phyloP scores from a whole-genome alignment of 805 yeast genomes.

The Candida lessepsii region DNA sequence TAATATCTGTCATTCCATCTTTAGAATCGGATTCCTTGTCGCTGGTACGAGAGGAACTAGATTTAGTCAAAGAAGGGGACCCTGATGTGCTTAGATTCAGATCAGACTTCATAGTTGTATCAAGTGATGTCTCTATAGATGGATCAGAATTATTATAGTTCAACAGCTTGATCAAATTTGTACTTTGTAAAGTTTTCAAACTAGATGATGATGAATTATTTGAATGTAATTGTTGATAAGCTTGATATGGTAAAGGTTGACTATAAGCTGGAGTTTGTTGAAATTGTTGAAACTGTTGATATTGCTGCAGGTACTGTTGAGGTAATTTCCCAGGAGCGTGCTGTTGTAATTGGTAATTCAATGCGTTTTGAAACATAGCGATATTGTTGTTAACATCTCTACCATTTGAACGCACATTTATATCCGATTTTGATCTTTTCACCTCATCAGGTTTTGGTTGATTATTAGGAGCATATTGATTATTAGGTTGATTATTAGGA shows the following conservation, averaged over 20 bases:
- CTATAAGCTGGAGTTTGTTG: slow-evolving; percentile 7
- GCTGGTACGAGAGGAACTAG: slow-evolving; percentile 16
- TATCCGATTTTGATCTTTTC: slow-evolving; percentile 12
- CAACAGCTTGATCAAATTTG: slow-evolving; percentile 11
- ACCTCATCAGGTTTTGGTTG: slow-evolving; percentile 1
- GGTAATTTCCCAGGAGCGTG: slow-evolving; percentile 16
- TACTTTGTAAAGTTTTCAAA: slow-evolving; percentile 16
- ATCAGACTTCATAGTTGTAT: slow-evolving; percentile 9
- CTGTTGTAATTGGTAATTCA: slow-evolving; percentile 16
- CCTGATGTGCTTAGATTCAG: slow-evolving; percentile 10
- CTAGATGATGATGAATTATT: slow-evolving; percentile 17
- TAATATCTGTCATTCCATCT: too few species aligned
- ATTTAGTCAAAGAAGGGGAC: slow-evolving; percentile 12
- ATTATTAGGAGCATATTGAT: slow-evolving; percentile 7
- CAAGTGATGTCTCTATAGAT: slow-evolving; percentile 8
- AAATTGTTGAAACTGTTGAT: slow-evolving; percentile 16
- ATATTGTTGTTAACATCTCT: slow-evolving; percentile 13
- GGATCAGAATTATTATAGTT: slow-evolving; percentile 11
- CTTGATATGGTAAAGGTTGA: slow-evolving; percentile 11
- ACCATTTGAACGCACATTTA: slow-evolving; percentile 11
- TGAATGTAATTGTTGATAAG: slow-evolving; percentile 12
- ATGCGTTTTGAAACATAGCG: slow-evolving; percentile 16
- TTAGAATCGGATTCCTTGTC: slow-evolving; percentile 6
- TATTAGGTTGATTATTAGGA: slow-evolving; percentile 5
- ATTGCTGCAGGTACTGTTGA: slow-evolving; percentile 17